Evolutionary conservation across 2,329 filamentous ascomycete species (phyloP).

Genomic region (Ophiocordyceps robertsii): DNA sequence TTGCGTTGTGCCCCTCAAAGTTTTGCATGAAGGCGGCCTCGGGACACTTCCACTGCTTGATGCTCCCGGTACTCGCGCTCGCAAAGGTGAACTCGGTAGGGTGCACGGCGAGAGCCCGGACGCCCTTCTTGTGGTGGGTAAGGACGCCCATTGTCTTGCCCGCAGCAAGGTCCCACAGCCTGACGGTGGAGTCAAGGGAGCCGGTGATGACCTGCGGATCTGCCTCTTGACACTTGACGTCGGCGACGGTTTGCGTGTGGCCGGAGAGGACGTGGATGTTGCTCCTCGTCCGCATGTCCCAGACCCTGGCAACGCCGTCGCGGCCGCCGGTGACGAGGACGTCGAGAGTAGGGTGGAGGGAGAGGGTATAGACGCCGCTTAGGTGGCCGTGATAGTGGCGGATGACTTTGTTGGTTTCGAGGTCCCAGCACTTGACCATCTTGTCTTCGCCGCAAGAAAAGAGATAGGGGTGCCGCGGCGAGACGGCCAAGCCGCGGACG

Average conservation of each 20-base stretch:
- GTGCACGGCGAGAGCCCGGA: slow-evolving; percentile 71
- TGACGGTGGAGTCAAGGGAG: slow-evolving; percentile 84
- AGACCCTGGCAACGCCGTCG: slow-evolving; percentile 87
- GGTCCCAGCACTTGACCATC: slow-evolving; percentile 99
- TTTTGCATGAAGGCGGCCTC: slow-evolving; percentile 99
- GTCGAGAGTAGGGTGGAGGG: slow-evolving; percentile 88
- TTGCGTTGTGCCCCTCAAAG: slow-evolving; percentile 89
- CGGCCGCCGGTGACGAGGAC: slow-evolving; percentile 89
- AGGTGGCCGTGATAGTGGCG: slow-evolving; percentile 95
- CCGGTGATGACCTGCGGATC: slow-evolving; percentile 90
- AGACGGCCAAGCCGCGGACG: slow-evolving; percentile 83
- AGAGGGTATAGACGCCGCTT: slow-evolving; percentile 86
- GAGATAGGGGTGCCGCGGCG: slow-evolving; percentile 84
- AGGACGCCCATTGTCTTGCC: slow-evolving; percentile 93
- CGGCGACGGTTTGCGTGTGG: slow-evolving; percentile 81
- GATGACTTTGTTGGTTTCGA: slow-evolving; percentile 99
- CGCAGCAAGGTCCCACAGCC: slow-evolving; percentile 90
- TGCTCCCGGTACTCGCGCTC: slow-evolving; percentile 77
- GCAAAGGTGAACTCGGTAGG: slow-evolving; percentile 95
- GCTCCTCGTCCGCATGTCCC: slow-evolving; percentile 95
- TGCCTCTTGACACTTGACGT: slow-evolving; percentile 85
- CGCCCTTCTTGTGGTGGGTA: slow-evolving; percentile 97
- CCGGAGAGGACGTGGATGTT: slow-evolving; percentile 90
- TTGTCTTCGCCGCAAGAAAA: slow-evolving; percentile 98
- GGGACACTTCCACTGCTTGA: slow-evolving; percentile 99